phyloP scores from a whole-genome alignment of 108 stramenopile genomes.

The Cyclotella baltica region DNA sequence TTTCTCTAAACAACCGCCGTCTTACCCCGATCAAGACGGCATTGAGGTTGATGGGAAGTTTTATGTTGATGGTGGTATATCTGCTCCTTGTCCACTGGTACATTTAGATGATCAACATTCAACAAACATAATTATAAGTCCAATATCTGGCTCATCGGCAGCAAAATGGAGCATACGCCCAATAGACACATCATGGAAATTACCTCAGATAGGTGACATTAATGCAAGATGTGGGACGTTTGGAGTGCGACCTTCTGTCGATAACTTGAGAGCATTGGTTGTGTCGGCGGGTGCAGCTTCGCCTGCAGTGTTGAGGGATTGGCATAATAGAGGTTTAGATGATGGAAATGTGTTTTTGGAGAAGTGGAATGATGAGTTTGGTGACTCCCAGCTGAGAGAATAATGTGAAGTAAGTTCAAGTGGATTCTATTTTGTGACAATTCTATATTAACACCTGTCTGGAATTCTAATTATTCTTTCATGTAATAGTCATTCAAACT shows the following conservation, averaged over 20 bases:
- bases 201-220: slow-evolving; percentile 39
- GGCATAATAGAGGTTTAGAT: slow-evolving; percentile 59
- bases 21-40: slow-evolving; percentile 62
- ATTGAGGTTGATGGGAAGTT: slow-evolving; percentile 51
- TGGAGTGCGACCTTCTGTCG: slow-evolving; percentile 52
- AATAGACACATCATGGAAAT: slow-evolving; percentile 42
- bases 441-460: too few species aligned
- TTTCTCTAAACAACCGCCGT: slow-evolving; percentile 19
- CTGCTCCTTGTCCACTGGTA: slow-evolving; percentile 61
- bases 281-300: slow-evolving; percentile 54
- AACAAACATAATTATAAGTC: slow-evolving; percentile 50
- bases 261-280: slow-evolving; percentile 56
- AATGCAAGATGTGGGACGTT: slow-evolving; percentile 45
- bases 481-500: too few species aligned
- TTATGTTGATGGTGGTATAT: slow-evolving; percentile 69
- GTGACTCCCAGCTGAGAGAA: too few species aligned
- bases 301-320: slow-evolving; percentile 48
- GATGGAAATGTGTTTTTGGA: slow-evolving; percentile 35
- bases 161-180: slow-evolving; percentile 49
- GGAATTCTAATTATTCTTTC: too few species aligned
- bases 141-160: slow-evolving; percentile 43
- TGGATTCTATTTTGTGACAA: too few species aligned
- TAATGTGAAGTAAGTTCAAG: too few species aligned
- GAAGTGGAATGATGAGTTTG: neutral
- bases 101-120: slow-evolving; percentile 35